Conservation (phyloP, 441 rosid species). For the Lepidium campestre region DNA sequence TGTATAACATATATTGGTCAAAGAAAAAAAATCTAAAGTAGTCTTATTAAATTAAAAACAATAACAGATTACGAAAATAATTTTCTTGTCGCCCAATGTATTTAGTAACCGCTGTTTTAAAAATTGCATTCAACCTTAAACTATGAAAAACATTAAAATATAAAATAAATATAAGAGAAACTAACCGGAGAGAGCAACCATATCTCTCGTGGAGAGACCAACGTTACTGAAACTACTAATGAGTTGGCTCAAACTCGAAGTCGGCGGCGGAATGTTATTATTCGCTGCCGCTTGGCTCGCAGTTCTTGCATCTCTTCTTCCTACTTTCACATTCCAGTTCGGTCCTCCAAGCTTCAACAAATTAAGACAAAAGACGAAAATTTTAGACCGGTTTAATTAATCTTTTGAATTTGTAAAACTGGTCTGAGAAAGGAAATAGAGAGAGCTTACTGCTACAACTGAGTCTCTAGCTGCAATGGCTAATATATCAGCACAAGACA, state of each 20-base stretch:
- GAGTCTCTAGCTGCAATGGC: slow-evolving; percentile 84
- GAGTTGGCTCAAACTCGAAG: slow-evolving; percentile 54
- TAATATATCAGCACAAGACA: slow-evolving; percentile 89
- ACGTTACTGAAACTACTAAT: slow-evolving; percentile 51
- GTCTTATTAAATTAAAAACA: background rate
- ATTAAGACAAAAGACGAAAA: background rate
- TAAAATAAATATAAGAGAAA: background rate
- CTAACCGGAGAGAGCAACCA: slow-evolving; percentile 73
- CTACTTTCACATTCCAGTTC: slow-evolving; percentile 67
- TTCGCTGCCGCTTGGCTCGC: slow-evolving; percentile 80
- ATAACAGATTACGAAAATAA: background rate
- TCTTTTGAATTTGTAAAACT: background rate
- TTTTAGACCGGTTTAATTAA: background rate
- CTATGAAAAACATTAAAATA: background rate
- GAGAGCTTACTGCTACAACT: slow-evolving; percentile 44
- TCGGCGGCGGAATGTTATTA: slow-evolving; percentile 65
- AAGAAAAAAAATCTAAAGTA: background rate
- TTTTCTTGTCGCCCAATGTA: background rate
- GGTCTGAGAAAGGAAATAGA: background rate
- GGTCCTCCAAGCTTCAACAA: slow-evolving; percentile 70
- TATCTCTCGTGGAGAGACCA: slow-evolving; percentile 70
- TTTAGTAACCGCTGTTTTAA: background rate
- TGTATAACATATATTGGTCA: background rate
- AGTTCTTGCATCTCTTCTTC: slow-evolving; percentile 74
- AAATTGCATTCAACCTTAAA: background rate